These are phyloP conservation scores for Debaryomyces subglobosus DNA, from an alignment of 1,139 yeast species.

Conservation along the genomic window DNA sequence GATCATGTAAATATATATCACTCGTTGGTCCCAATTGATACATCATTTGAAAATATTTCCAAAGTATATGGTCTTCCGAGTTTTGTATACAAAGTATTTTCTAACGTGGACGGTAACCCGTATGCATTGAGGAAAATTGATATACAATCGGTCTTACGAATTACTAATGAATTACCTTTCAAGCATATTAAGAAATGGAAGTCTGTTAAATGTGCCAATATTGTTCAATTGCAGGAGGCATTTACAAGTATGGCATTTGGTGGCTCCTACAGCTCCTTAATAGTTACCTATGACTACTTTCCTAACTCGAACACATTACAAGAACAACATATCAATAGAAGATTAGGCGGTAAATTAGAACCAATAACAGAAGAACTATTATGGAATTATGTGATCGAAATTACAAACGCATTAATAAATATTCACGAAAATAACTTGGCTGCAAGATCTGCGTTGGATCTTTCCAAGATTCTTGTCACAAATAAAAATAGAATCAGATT, in stretches of 20 bases:
- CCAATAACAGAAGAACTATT: constrained; percentile 64
- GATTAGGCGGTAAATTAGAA: constrained; percentile 37
- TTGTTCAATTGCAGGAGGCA: constrained; percentile 75
- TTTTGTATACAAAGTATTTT: constrained; percentile 76
- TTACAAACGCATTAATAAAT: constrained; percentile 64
- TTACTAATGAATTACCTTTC: constrained; percentile 58
- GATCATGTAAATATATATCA: constrained; percentile 82
- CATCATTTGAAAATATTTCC: constrained; percentile 52
- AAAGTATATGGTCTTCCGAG: constrained; percentile 64
- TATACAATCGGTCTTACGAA: constrained; percentile 44
- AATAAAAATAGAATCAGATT: constrained; percentile 70
- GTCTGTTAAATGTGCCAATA: constrained; percentile 54
- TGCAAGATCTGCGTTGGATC: constrained; percentile 61
- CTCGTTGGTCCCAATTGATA: constrained; percentile 83
- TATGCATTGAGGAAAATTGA: constrained; percentile 79
- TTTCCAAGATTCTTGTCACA: constrained; percentile 74
- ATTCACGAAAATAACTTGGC: constrained; percentile 67
- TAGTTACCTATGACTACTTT: constrained; percentile 46
- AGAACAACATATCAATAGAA: constrained; percentile 39
- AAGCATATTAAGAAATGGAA: constrained; percentile 46
- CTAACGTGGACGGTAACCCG: constrained; percentile 75
- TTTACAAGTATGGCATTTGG: constrained; percentile 89
- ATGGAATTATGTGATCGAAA: constrained; percentile 78
- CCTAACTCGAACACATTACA: constrained; percentile 34
- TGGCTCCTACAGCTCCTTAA: constrained; percentile 55